Base-by-base conservation (phyloP, 2,329 filamentous ascomycete species). In the Spiromastix sp. region DNA sequence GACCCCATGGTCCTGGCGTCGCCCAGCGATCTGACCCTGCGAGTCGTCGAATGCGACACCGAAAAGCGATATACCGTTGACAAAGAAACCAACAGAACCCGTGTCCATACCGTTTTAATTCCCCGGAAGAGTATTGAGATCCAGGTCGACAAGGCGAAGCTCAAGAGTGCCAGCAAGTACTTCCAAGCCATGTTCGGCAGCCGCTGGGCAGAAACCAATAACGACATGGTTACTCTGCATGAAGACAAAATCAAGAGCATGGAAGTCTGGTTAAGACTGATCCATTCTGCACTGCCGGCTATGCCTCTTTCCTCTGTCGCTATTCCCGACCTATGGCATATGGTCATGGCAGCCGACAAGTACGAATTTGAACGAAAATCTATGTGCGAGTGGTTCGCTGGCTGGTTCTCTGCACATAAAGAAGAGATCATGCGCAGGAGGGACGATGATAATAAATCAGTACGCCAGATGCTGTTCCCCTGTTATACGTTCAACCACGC, bases 191-290 rank as follows among this genome's bases (percentile, higher is more conserved):
- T 36, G 34, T 13, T 31, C 4, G 12, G 11, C 5, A 11, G 10
- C 5, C 3, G 5, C 10, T 25, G 27, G 27, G 5, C 10, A 15
- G 30, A 29, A 16, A 17, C 9, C 8, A 32, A 16, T 2, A 11
- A 11, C n/a, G 22, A 33, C 4, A 19, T 0, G n/a, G 27, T 32
- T 17, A 27, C 19, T 3, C 20, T 37, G 5, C 3, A 20, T 7
- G 19, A 37, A 18, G 29, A 32, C n/a, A 37, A 11, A 10, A 27
- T 37, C 7, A 32, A 13, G n/a, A 13, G n/a, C 4, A 37, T 37
- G 35, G 35, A 28, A n/a, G 5, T 37, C 13, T 37, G 35, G 35
- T 32, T 36, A 13, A 15, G 35, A 1, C 12, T 19, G 10, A 26
- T 37, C 15, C 35, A 37, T 26, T 10, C 19, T 9, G 12, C 29